A percentile compares a stretch with the other conserved stretches of the same genome.
Evolutionary conservation across 2,329 filamentous ascomycete genomes (phyloP).

Genomic region (Aspergillus sp.): DNA sequence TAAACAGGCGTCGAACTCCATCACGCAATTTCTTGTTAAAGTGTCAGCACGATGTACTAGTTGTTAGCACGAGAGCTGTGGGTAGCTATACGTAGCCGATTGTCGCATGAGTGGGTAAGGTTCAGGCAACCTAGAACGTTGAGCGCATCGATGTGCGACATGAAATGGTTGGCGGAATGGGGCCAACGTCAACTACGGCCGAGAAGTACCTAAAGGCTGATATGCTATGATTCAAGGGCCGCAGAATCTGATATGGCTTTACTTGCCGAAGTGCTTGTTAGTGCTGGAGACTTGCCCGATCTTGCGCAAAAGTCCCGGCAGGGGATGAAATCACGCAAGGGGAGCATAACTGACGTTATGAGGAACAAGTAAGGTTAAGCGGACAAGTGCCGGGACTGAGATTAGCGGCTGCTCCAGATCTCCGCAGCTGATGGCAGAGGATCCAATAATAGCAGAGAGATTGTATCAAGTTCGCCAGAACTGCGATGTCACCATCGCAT

Average conservation of each 20-base stretch:
- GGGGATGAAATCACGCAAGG: constrained; percentile 24
- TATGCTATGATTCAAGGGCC: not conserved
- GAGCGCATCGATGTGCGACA: not conserved
- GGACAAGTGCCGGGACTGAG: constrained; percentile 6
- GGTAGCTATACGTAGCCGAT: constrained; percentile 10
- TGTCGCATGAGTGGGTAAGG: not conserved
- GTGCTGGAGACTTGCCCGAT: not conserved
- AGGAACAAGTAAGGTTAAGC: constrained; percentile 16
- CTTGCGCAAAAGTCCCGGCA: not conserved
- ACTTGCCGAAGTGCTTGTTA: not conserved
- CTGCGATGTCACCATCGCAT: constrained; percentile 18
- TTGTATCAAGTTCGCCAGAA: not conserved
- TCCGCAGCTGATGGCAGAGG: not conserved
- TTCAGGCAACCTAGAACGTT: not conserved
- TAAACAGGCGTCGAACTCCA: not conserved
- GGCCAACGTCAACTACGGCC: not conserved
- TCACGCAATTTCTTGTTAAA: constrained; percentile 20
- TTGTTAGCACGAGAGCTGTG: not conserved
- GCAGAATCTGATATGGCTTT: not conserved
- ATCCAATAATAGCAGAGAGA: not conserved
- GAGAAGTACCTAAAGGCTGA: not conserved
- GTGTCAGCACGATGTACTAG: not conserved
- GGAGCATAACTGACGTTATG: constrained; percentile 27
- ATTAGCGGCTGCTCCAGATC: constrained; percentile 1
- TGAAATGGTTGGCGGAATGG: not conserved